Evolutionary conservation across 2,329 filamentous ascomycete species (phyloP), one percentile per base, ranked within the genome.

Genomic region (Epichloe glyceriae): DNA sequence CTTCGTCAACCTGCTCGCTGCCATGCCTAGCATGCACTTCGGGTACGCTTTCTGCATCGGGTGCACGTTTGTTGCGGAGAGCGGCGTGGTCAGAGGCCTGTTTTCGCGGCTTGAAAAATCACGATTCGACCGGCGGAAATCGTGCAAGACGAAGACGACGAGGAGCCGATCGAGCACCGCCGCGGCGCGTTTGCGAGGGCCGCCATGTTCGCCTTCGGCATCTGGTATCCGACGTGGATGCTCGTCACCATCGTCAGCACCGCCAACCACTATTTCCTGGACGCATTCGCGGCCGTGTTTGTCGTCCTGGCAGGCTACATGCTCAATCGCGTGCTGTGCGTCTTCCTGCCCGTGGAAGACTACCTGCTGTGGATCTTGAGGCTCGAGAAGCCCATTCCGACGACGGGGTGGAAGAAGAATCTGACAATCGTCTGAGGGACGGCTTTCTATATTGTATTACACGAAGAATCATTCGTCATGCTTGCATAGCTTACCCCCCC

Each of bases 191-290:
- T 55, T 34, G 38, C 34, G 12, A 50, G 54, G 11, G 48, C 44
- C 11, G 26, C 41, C 55, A 59, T 61, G 56, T 61, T 61, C 47
- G 54, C 49, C 15, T 52, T 75, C 12, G 75, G 75, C n/a, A 50
- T 79, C 38, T 67, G 66, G 52, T 80, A 80, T 57, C 76, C 76
- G 7, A 57, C 64, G 10, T 71, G 74, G 60, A 76, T 79, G 52
- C 60, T 81, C 44, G 65, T 73, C 5, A 73, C 73, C 20, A 82
- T 82, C 56, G 72, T 83, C 34, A 75, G 76, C 15, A 82, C 78
- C 0, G 79, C 77, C 42, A 82, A 82, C 59, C 79, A 73, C 55
- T 74, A 85, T 61, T 74, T 85, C 34, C 69, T 85, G 14, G 82
- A 86, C 62, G 82, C 82, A 0, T 71, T 82, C 11, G 81, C 79